Evolutionary conservation across 768 basidiomycete genomes (phyloP), one percentile per base, ranked within the genome.

Genomic region (Termitomyces sp.): DNA sequence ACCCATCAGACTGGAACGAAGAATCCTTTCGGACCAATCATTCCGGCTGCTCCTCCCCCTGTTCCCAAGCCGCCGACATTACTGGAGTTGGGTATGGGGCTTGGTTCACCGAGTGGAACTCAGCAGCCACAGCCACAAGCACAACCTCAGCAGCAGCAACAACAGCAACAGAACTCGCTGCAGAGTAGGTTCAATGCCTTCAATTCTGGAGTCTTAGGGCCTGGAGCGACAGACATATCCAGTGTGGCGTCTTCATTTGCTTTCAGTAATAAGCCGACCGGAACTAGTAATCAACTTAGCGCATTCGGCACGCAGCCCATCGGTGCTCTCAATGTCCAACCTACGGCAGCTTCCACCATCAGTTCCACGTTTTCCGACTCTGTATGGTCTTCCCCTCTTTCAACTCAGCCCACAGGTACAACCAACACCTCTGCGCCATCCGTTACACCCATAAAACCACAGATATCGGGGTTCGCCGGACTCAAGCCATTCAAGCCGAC

Each of bases 1-100:
- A 79, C 94, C 6, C 95, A 98, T 67, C 85, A 89, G 67, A 99
- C 97, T 3, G 96, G 97, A 25, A 91, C 92, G 7, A 86, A 84
- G 61, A 99, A 99, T 77, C 97, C 97, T 3, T 99, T 99, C 59
- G 95, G 94, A 6, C 81, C 83, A 29, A 82, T 90, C 4, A 75
- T 80, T 25, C 50, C 59, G 5, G 77, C 79, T 9, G 73, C 82
- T 22, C 81, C 85, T 1, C 85, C 89, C 15, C 76, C 79, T 7
- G 75, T 90, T 25, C 89, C 91, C 1, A 89, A 86, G 66, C 81
- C 77, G 27, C 91, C 89, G 10, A 93, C 91, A 2, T 73, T 98
- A 64, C 82, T 89, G 70, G 89, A 97, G 64, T 71, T 98, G 13
- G 80, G 86, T 3, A 80, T 79, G 72, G 80, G 82, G 10, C 59